phyloP scores from a whole-genome alignment of 306 rosid genomes.

The Prunus armeniaca region DNA sequence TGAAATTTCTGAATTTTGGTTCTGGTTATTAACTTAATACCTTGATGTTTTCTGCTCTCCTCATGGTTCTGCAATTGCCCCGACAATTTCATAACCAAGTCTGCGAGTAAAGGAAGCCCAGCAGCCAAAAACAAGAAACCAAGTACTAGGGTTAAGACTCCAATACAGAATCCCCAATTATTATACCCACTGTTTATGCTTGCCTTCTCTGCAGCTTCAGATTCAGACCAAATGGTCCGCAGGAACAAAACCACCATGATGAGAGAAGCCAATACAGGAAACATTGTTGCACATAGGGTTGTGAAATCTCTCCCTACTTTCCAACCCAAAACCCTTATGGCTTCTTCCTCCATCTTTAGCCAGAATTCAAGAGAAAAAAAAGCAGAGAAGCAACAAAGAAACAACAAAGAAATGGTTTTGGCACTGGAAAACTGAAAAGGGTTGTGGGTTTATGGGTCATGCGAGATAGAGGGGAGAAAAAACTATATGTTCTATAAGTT shows the following conservation, averaged over 20 bases:
- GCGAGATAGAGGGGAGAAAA: neutral
- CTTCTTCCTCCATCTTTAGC: slow-evolving; percentile 19
- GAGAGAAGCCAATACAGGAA: slow-evolving; percentile 27
- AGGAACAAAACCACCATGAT: slow-evolving; percentile 32
- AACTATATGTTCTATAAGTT: neutral
- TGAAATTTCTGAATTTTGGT: neutral
- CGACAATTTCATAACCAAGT: slow-evolving; percentile 41
- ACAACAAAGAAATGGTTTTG: neutral
- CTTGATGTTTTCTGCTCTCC: slow-evolving; percentile 22
- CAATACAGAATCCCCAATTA: slow-evolving; percentile 37
- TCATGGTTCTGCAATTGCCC: slow-evolving; percentile 39
- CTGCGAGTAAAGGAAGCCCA: slow-evolving; percentile 53
- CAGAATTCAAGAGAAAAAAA: neutral
- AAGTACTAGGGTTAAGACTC: slow-evolving; percentile 42
- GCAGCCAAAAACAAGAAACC: slow-evolving; percentile 45
- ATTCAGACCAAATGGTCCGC: slow-evolving; percentile 36
- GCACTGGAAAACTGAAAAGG: neutral
- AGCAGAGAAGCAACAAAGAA: neutral
- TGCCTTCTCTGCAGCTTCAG: slow-evolving; percentile 29
- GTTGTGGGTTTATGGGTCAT: neutral
- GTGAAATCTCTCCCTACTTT: slow-evolving; percentile 8
- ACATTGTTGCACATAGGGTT: slow-evolving; percentile 14
- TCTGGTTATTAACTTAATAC: neutral
- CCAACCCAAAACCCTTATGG: slow-evolving; percentile 16
- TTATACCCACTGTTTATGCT: neutral